These are phyloP conservation scores for Apiospora pterosperma DNA, from an alignment of 2,329 filamentous ascomycete species.

Conservation along the genomic window DNA sequence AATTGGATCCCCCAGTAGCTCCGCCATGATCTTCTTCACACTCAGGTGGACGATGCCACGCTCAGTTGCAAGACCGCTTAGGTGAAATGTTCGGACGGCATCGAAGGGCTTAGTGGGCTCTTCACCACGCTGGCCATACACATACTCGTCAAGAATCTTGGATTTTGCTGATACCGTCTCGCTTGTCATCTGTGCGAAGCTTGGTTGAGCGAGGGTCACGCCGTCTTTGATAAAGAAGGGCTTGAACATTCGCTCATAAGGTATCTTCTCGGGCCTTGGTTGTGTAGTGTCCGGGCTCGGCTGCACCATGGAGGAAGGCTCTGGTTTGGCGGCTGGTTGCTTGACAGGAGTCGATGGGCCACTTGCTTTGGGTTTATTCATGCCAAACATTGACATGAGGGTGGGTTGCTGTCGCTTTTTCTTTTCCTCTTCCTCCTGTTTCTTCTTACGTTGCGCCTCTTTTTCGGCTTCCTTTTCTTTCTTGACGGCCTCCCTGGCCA, in stretches of 20 bases:
- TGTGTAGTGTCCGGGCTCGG: conserved; percentile 15
- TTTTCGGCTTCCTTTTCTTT: conserved; percentile 28
- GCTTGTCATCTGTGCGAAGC: conserved; percentile 52
- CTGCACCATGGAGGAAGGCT: conserved; percentile 21
- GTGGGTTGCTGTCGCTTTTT: not conserved
- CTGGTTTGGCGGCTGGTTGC: conserved; percentile 8
- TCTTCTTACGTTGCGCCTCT: conserved; percentile 47
- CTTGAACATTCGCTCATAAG: conserved; percentile 71
- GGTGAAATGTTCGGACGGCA: conserved; percentile 41
- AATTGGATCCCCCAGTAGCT: conserved; percentile 42
- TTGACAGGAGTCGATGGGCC: not conserved
- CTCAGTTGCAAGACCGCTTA: conserved; percentile 33
- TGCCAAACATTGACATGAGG: conserved; percentile 1
- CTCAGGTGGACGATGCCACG: conserved; percentile 47
- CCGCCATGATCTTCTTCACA: conserved; percentile 60
- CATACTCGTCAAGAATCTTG: conserved; percentile 48
- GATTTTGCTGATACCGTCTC: conserved; percentile 51
- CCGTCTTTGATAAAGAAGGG: conserved; percentile 77
- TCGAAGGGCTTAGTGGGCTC: conserved; percentile 41
- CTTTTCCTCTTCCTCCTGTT: conserved; percentile 37
- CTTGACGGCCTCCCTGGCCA: conserved; percentile 17
- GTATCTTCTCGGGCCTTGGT: conserved; percentile 32
- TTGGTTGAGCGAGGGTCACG: conserved; percentile 64
- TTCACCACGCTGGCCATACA: conserved; percentile 44
- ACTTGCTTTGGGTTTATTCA: conserved; percentile 19